phyloP scores from a whole-genome alignment of 2,329 filamentous ascomycete species.

The Colletotrichum destructivum region DNA sequence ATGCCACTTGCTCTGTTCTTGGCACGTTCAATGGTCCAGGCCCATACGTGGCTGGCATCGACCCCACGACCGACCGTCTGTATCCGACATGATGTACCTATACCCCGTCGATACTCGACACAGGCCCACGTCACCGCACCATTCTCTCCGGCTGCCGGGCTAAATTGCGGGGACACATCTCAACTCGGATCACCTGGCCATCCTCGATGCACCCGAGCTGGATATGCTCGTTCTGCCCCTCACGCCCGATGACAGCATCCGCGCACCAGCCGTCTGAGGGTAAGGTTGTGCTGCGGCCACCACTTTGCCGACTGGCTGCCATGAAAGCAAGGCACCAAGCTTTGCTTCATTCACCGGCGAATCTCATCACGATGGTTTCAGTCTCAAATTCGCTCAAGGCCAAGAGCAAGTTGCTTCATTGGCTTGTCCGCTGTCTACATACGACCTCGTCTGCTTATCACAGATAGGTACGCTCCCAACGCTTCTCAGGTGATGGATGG shows the following conservation, averaged over 20 bases:
- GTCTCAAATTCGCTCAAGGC: neutral
- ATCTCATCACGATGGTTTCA: neutral
- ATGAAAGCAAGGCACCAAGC: constrained; percentile 15
- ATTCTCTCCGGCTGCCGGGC: constrained; percentile 35
- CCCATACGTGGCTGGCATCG: constrained; percentile 16
- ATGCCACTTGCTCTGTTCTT: constrained; percentile 34
- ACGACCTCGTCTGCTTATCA: neutral
- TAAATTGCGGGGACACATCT: constrained; percentile 38
- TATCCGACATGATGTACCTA: constrained; percentile 34
- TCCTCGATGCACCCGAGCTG: constrained; percentile 25
- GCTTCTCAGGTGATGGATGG: neutral
- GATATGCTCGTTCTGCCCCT: constrained; percentile 25
- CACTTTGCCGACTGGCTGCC: constrained; percentile 20
- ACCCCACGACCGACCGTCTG: neutral
- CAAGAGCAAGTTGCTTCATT: constrained; percentile 2
- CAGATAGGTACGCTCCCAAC: too few relatives aligned
- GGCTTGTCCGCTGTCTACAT: neutral
- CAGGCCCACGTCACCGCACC: constrained; percentile 37
- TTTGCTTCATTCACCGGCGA: neutral
- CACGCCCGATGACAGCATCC: constrained; percentile 35
- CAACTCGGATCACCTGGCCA: constrained; percentile 36
- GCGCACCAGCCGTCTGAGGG: constrained; percentile 26
- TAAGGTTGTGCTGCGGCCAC: constrained; percentile 16
- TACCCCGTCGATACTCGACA: constrained; percentile 25
- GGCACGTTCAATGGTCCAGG: constrained; percentile 8